phyloP scores from a whole-genome alignment of 75 land plant genomes.

The Cunninghamia lanceolata region DNA sequence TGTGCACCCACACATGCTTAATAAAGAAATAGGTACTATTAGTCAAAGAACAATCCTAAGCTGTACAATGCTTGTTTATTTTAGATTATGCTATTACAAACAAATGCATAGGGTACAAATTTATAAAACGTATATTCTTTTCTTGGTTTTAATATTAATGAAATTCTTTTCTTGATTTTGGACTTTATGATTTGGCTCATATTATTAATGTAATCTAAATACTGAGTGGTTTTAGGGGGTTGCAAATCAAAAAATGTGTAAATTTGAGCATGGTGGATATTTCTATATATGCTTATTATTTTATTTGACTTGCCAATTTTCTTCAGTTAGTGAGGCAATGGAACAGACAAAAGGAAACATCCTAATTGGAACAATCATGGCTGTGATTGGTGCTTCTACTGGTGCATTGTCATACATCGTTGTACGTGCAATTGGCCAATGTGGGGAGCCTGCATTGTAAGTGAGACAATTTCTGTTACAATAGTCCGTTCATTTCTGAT shows the following conservation, averaged over 20 bases:
- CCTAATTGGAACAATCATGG: constrained; percentile 22
- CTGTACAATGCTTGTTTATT: neutral
- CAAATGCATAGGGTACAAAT: neutral
- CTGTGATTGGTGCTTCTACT: constrained; percentile 33
- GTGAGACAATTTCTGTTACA: neutral
- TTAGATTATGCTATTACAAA: neutral
- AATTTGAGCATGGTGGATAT: neutral
- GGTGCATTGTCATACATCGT: constrained; percentile 35
- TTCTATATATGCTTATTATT: neutral
- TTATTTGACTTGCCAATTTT: neutral
- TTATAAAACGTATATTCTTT: neutral
- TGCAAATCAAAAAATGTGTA: neutral
- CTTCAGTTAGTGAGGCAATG: constrained; percentile 5
- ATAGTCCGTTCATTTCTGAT: neutral
- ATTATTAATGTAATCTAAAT: no score
- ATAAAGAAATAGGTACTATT: neutral
- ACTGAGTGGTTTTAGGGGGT: no score
- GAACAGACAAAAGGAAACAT: constrained; percentile 2
- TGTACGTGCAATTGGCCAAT: constrained; percentile 30
- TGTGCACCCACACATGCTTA: neutral
- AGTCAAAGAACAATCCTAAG: neutral
- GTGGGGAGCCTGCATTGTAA: constrained; percentile 38
- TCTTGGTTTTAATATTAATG: neutral
- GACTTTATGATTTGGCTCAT: no score
- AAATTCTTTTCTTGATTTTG: neutral